phyloP scores from a whole-genome alignment of 345 rosid genomes.

The Rhodamnia argentea region DNA sequence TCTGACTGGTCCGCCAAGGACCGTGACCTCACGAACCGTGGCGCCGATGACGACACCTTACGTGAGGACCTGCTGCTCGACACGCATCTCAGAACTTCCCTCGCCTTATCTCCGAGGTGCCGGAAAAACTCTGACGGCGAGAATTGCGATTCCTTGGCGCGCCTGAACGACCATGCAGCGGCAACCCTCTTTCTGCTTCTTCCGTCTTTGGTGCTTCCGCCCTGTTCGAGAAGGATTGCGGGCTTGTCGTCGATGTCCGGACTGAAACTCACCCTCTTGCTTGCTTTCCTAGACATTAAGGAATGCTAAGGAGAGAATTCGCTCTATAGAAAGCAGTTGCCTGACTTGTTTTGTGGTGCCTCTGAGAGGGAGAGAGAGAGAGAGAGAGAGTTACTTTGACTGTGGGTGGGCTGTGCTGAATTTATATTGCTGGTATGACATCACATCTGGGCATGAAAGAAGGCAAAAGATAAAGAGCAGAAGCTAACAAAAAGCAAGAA shows the following conservation, averaged over 20 bases:
- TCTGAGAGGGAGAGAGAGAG: background rate
- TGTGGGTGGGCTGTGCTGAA: background rate
- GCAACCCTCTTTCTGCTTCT: constrained; percentile 25
- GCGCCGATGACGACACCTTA: constrained; percentile 37
- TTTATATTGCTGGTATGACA: background rate
- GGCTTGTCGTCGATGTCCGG: constrained; percentile 38
- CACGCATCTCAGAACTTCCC: constrained; percentile 36
- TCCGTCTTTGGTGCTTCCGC: constrained; percentile 11
- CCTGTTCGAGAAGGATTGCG: constrained; percentile 27
- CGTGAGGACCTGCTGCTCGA: constrained; percentile 33
- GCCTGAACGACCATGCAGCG: constrained; percentile 37
- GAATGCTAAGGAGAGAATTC: background rate
- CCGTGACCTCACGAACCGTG: constrained; percentile 48
- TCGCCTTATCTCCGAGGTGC: constrained; percentile 45
- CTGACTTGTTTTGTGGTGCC: background rate
- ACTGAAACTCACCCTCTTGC: constrained; percentile 63
- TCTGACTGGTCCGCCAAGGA: constrained; percentile 65
- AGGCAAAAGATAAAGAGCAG: background rate
- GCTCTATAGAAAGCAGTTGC: background rate
- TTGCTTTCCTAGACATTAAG: constrained; percentile 45
- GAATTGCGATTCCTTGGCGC: constrained; percentile 16
- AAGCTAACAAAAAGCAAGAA: background rate
- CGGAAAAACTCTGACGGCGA: constrained; percentile 40
- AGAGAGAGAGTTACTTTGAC: background rate
- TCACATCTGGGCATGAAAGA: background rate